These are phyloP conservation scores for Quercus agrifolia DNA, from an alignment of 306 rosid genomes.

Conservation along the genomic window DNA sequence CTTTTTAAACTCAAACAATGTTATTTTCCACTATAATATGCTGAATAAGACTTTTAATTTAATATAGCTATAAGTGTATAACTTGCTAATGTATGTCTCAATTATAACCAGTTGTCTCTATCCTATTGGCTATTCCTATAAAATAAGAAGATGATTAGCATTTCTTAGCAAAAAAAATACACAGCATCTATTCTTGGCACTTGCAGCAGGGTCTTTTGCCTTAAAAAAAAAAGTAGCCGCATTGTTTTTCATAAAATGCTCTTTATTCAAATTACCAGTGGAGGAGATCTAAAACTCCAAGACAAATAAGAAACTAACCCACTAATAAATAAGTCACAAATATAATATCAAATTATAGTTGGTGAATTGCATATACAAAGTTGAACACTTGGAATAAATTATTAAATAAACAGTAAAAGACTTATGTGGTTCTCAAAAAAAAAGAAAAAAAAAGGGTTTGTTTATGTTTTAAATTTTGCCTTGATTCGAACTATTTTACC, in stretches of 20 bases:
- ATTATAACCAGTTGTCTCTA: constrained; percentile 12
- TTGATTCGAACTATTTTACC: neutral
- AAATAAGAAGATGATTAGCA: neutral
- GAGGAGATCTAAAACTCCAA: neutral
- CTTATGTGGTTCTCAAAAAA: neutral
- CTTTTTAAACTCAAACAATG: neutral
- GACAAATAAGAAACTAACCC: neutral
- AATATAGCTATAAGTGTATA: neutral
- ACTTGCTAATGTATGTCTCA: constrained; percentile 5
- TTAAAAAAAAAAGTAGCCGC: neutral
- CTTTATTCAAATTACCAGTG: neutral
- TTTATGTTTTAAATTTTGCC: neutral
- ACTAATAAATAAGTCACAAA: neutral
- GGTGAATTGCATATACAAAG: neutral
- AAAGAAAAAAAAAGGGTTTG: too few species aligned
- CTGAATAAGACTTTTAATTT: constrained; percentile 9
- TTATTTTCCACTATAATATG: constrained; percentile 20
- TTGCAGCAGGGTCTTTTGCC: constrained; percentile 5
- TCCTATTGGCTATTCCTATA: neutral
- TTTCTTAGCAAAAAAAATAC: neutral
- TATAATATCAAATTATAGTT: neutral
- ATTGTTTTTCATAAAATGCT: neutral
- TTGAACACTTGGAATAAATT: neutral
- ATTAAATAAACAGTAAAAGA: neutral
- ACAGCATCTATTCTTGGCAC: constrained; percentile 22